Percentiles rank a stretch among this genome's conserved stretches.
These are phyloP conservation scores for Suhomyces kunorum DNA, from an alignment of 1,139 yeast genomes.

Conservation along the genomic window DNA sequence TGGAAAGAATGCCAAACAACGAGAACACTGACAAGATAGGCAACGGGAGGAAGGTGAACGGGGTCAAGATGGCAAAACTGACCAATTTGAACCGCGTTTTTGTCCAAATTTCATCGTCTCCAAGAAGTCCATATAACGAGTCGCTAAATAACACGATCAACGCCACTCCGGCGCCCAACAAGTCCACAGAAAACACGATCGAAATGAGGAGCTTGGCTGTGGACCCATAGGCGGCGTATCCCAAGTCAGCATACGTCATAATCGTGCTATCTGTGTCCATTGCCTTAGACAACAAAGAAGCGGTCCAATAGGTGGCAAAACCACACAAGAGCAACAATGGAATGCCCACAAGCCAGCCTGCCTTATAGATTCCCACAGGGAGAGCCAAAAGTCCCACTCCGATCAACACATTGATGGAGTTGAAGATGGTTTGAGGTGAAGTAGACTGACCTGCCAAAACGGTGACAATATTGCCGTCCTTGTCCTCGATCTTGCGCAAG, in stretches of 20 bases:
- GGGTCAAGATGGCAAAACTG: constrained; percentile 46
- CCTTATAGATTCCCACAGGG: constrained; percentile 49
- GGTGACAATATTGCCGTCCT: constrained; percentile 73
- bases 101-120: constrained; percentile 43
- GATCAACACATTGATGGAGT: constrained; percentile 49
- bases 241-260: constrained; percentile 87
- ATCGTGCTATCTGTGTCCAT: constrained; percentile 75
- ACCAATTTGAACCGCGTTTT: constrained; percentile 38
- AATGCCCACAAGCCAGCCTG: constrained; percentile 49
- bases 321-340: constrained; percentile 45
- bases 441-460: constrained; percentile 78
- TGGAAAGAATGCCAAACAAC: constrained; percentile 46
- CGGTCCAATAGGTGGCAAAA: constrained; percentile 47
- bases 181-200: constrained; percentile 45
- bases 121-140: constrained; percentile 47
- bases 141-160: constrained; percentile 58
- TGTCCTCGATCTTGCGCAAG: constrained; percentile 66
- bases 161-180: constrained; percentile 59
- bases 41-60: constrained; percentile 49
- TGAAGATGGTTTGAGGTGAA: constrained; percentile 52
- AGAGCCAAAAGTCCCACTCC: constrained; percentile 53
- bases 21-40: constrained; percentile 47
- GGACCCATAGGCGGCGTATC: constrained; percentile 71
- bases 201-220: constrained; percentile 45
- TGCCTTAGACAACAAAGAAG: constrained; percentile 40